A percentile compares a stretch with the other conserved stretches of the same genome.
phyloP scores from a whole-genome alignment of 352 stramenopile species.

The Vaucheria bursata region DNA sequence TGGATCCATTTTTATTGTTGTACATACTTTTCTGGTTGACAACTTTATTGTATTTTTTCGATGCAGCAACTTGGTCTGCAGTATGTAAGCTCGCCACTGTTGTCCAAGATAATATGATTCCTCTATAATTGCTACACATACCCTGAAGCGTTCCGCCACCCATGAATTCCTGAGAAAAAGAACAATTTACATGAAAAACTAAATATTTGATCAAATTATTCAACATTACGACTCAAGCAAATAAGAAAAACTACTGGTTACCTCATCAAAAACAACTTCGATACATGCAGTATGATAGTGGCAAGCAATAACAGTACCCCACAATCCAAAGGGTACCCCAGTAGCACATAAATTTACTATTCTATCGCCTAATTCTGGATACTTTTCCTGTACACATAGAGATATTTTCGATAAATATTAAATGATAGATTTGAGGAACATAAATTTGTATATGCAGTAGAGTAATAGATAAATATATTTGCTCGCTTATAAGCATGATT shows the following conservation, averaged over 20 bases:
- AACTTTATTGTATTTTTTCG: neutral
- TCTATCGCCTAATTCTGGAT: conserved; percentile 51
- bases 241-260: neutral
- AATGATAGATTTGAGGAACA: no score
- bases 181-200: conserved; percentile 10
- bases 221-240: no score
- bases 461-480: no score
- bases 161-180: conserved; percentile 71
- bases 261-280: conserved; percentile 89
- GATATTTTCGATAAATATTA: no score
- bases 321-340: conserved; percentile 88
- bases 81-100: conserved; percentile 34
- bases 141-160: conserved; percentile 88
- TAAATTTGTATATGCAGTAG: no score
- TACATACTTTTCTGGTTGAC: no score
- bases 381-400: conserved; percentile 9
- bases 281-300: conserved; percentile 91
- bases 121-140: conserved; percentile 78
- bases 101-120: conserved; percentile 24
- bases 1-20: no score
- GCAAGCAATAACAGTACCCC: conserved; percentile 92
- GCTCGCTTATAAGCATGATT: no score
- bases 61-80: neutral
- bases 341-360: conserved; percentile 90
- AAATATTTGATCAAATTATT: neutral